Conservation (phyloP, 495 filamentous ascomycete species). For the Saxophila tyrrhenica region DNA sequence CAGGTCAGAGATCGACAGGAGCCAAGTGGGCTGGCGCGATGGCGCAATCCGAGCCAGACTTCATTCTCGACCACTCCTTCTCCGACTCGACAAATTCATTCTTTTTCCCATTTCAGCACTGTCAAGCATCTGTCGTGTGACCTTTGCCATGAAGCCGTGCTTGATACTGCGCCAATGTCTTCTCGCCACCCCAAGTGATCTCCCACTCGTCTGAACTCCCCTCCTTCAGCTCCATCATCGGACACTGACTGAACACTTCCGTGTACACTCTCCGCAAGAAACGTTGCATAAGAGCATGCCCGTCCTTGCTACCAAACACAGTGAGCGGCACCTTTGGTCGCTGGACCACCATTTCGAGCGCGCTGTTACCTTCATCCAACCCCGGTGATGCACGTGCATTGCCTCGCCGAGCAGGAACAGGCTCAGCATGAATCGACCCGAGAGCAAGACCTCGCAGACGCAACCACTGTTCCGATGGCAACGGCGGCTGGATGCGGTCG, state of each 20-base stretch:
- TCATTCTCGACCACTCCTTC: no score
- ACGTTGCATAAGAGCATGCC: conserved; percentile 33
- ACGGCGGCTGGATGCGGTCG: conserved; percentile 53
- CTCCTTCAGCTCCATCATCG: conserved; percentile 26
- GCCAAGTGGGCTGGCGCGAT: no score
- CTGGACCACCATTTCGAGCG: conserved; percentile 9
- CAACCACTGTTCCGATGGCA: conserved; percentile 55
- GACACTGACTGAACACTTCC: conserved; percentile 33
- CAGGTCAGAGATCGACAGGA: no score
- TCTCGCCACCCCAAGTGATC: conserved; percentile 22
- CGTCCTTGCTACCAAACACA: conserved; percentile 26
- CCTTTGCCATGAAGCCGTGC: no score
- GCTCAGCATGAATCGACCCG: conserved; percentile 37
- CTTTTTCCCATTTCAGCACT: no score
- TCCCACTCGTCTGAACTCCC: conserved; percentile 11
- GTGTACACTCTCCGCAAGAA: conserved; percentile 39
- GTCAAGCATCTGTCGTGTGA: no score
- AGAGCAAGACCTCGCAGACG: conserved; percentile 46
- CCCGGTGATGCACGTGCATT: background rate
- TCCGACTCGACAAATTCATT: no score
- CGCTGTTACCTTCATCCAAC: background rate
- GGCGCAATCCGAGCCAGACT: no score
- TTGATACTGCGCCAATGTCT: no score
- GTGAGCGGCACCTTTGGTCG: conserved; percentile 29
- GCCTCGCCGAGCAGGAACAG: background rate